These are phyloP conservation scores for Yarrowia yakushimensis DNA, from an alignment of 805 yeast species.

Conservation along the genomic window DNA sequence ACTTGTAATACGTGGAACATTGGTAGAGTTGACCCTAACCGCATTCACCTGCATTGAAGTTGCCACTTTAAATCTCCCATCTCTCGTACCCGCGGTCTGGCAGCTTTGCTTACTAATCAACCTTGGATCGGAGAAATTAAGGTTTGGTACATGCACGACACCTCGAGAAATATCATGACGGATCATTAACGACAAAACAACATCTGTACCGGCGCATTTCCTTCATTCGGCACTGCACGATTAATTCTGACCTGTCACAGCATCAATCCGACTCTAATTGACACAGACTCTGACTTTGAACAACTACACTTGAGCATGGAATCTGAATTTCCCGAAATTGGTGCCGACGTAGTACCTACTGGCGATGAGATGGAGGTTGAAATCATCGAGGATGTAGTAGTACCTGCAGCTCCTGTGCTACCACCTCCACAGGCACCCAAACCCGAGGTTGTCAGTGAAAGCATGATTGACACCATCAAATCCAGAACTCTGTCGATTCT, in stretches of 20 bases:
- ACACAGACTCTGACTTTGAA: neutral
- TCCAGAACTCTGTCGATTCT: constrained; percentile 35
- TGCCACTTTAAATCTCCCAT: too few species aligned
- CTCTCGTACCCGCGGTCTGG: too few species aligned
- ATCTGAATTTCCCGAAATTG: constrained; percentile 15
- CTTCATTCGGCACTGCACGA: too few species aligned
- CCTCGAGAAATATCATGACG: neutral
- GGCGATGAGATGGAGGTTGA: constrained; percentile 8
- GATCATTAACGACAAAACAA: too few species aligned
- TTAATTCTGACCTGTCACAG: too few species aligned
- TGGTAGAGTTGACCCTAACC: too few species aligned
- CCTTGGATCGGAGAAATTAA: neutral
- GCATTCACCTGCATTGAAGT: too few species aligned
- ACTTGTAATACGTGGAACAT: too few species aligned
- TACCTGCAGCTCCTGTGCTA: neutral
- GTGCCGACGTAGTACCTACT: neutral
- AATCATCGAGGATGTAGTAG: neutral
- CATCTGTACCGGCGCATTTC: too few species aligned
- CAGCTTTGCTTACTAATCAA: neutral
- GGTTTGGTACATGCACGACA: neutral
- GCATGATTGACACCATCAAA: constrained; percentile 8
- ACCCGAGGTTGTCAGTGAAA: neutral
- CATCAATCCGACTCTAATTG: too few species aligned
- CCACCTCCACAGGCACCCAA: neutral
- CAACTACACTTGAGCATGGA: constrained; percentile 11